Evolutionary conservation across 345 rosid genomes (phyloP).

Genomic region (Punica granatum): DNA sequence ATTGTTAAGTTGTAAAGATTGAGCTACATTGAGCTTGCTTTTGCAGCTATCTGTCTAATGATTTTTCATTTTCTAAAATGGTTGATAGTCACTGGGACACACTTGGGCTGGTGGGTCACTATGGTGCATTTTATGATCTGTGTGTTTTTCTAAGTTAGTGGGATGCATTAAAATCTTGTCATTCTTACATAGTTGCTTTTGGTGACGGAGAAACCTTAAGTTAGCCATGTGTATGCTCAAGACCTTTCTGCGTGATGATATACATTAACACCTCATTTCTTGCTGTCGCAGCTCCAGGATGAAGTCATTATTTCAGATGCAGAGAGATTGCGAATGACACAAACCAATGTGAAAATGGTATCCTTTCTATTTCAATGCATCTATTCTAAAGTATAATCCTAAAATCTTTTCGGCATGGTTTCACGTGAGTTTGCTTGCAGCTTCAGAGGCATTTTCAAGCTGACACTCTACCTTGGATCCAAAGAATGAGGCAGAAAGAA

Average conservation of each 20-base stretch:
- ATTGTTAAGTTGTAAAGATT: neutral
- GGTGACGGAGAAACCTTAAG: neutral
- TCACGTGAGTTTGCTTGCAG: slow-evolving; percentile 28
- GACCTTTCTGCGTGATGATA: neutral
- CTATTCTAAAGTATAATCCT: slow-evolving; percentile 3
- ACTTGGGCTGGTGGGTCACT: neutral
- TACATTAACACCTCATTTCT: neutral
- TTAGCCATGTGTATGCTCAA: neutral
- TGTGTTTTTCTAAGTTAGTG: neutral
- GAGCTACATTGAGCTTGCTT: neutral
- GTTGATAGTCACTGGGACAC: neutral
- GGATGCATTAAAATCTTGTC: neutral
- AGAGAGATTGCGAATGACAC: slow-evolving; percentile 80
- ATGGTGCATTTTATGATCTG: neutral
- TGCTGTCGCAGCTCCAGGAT: slow-evolving; percentile 26
- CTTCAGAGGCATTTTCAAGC: slow-evolving; percentile 98
- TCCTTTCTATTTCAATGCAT: neutral
- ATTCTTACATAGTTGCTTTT: neutral
- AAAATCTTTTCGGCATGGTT: slow-evolving; percentile 8
- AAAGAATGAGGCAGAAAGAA: slow-evolving; percentile 88
- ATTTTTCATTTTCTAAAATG: neutral
- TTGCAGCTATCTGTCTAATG: neutral
- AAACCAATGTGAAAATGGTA: slow-evolving; percentile 90
- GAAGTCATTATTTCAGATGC: slow-evolving; percentile 75
- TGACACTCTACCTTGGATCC: slow-evolving; percentile 79